phyloP scores from a whole-genome alignment of 2,329 filamentous ascomycete species.

The Sporothrix sp. region DNA sequence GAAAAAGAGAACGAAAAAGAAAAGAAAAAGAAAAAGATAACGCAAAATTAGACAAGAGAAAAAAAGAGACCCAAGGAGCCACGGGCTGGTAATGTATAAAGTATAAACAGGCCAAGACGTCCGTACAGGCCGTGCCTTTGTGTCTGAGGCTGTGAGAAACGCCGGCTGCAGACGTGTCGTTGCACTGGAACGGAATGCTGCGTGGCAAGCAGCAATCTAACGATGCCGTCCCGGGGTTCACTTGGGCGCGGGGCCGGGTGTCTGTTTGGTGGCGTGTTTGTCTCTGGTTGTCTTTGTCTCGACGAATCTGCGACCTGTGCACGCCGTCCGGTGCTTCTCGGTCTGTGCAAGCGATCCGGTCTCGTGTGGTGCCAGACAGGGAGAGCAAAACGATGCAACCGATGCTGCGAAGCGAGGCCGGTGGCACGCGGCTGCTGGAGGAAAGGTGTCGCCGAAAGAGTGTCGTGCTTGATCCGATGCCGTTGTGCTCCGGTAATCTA shows the following conservation, averaged over 20 bases:
- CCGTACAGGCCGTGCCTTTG: too few relatives aligned
- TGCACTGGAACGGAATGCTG: conserved; percentile 9
- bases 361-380: background rate
- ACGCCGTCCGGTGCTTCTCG: background rate
- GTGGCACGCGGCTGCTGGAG: background rate
- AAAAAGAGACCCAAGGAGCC: background rate
- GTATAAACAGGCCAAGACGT: too few relatives aligned
- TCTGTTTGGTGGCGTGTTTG: background rate
- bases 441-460: background rate
- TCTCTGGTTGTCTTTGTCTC: background rate
- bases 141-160: background rate
- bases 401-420: too few relatives aligned
- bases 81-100: too few relatives aligned
- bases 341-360: background rate
- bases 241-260: background rate
- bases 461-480: too few relatives aligned
- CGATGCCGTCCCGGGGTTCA: conserved; percentile 2
- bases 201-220: conserved; percentile 8
- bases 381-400: background rate
- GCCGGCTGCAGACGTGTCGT: background rate
- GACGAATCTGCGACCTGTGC: background rate
- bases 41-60: background rate
- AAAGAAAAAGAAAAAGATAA: background rate
- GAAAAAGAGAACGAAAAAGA: background rate
- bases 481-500: background rate